Evolutionary conservation across 164 flowering plant genomes (phyloP).

Genomic region (Houttuynia cordata): DNA sequence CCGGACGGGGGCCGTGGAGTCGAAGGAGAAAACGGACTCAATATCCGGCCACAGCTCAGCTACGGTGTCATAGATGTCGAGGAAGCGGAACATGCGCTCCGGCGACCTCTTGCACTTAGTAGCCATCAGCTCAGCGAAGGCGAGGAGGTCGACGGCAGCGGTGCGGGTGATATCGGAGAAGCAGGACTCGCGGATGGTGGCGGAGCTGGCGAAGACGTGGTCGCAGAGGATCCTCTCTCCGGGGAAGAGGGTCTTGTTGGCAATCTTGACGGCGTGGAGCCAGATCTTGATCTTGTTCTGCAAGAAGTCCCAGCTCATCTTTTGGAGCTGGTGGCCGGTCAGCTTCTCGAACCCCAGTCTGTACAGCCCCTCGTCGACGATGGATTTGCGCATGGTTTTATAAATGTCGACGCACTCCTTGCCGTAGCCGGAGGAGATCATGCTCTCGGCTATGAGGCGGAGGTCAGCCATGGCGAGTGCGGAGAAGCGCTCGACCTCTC

Average conservation of each 20-base stretch:
- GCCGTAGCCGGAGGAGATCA: slow-evolving; percentile 55
- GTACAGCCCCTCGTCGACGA: slow-evolving; percentile 52
- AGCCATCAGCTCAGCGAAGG: slow-evolving; percentile 45
- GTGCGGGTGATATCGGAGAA: slow-evolving; percentile 43
- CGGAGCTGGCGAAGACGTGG: slow-evolving; percentile 39
- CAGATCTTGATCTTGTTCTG: slow-evolving; percentile 48
- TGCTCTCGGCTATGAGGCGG: slow-evolving; percentile 49
- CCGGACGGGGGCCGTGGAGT: slow-evolving; percentile 33
- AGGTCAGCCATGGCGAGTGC: slow-evolving; percentile 37
- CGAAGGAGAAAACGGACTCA: slow-evolving; percentile 45
- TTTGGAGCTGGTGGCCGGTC: slow-evolving; percentile 24
- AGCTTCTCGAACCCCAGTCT: slow-evolving; percentile 34
- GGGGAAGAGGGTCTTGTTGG: slow-evolving; percentile 44
- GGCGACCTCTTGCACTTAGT: slow-evolving; percentile 36
- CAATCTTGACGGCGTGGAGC: slow-evolving; percentile 36
- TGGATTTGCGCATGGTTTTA: slow-evolving; percentile 40
- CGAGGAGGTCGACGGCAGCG: slow-evolving; percentile 37
- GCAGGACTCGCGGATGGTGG: slow-evolving; percentile 40
- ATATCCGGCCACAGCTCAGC: slow-evolving; percentile 37
- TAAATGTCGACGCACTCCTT: slow-evolving; percentile 50
- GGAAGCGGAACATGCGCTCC: slow-evolving; percentile 40
- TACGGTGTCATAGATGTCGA: slow-evolving; percentile 47
- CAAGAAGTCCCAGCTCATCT: slow-evolving; percentile 42
- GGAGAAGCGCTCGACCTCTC: slow-evolving; percentile 37
- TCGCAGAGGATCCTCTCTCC: slow-evolving; percentile 66